Conservation (phyloP, 2,329 filamentous ascomycete species). For the Thyridium curvatum region DNA sequence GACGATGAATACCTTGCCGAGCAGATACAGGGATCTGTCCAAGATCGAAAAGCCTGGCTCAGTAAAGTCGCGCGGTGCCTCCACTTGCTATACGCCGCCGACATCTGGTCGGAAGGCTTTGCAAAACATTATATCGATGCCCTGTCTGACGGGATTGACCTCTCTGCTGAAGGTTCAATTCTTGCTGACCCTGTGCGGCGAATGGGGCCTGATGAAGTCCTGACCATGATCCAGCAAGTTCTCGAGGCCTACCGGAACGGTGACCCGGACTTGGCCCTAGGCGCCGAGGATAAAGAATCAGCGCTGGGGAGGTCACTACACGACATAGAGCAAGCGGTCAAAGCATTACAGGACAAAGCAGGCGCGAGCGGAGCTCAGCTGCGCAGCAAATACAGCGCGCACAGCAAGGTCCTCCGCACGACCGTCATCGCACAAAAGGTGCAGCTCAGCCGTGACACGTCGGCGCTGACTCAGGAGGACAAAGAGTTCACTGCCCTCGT, state of each 20-base stretch:
- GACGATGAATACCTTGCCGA: constrained; percentile 46
- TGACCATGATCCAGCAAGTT: constrained; percentile 14
- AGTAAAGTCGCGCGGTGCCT: no score
- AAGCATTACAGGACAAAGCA: constrained; percentile 36
- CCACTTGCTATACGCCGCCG: no score
- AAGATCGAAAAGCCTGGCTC: background rate
- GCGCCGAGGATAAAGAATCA: constrained; percentile 23
- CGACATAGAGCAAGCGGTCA: constrained; percentile 37
- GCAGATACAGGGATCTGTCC: constrained; percentile 5
- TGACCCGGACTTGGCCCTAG: constrained; percentile 28
- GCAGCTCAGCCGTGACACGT: constrained; percentile 69
- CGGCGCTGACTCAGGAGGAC: constrained; percentile 64
- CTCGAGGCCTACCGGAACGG: constrained; percentile 26
- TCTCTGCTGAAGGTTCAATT: constrained; percentile 43
- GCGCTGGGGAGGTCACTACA: constrained; percentile 26
- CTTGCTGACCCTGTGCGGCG: constrained; percentile 54
- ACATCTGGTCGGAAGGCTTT: no score
- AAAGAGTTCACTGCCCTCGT: constrained; percentile 63
- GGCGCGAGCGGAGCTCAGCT: constrained; percentile 43
- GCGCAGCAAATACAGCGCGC: constrained; percentile 69
- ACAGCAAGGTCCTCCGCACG: constrained; percentile 63
- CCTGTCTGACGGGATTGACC: constrained; percentile 46
- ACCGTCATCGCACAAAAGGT: constrained; percentile 79
- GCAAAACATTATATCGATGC: constrained; percentile 51
- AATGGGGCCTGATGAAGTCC: constrained; percentile 45